Evolutionary conservation across 164 flowering plant species (phyloP), one percentile per base, ranked within the genome.

Genomic region (Chimonanthus praecox): DNA sequence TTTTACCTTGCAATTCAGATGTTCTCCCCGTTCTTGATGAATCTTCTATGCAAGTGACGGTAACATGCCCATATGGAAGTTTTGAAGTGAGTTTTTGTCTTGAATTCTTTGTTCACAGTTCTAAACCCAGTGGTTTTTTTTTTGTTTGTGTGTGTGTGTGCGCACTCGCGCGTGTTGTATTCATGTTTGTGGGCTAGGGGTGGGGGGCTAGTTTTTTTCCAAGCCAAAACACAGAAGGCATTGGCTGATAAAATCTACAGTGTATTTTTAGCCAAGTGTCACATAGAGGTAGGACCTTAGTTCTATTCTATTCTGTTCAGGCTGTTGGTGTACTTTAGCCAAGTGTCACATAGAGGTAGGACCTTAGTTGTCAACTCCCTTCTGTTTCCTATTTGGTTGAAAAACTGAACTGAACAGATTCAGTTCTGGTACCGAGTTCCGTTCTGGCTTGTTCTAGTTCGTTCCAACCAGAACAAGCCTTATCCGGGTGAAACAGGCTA

Each of bases 1-100:
- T 60, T 60, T 68, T 49, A n/a, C 4, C n/a, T 70, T 54, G 44
- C 54, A 67, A 67, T 73, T 67, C 76, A 73, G 76, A 73, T 73
- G 58, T 73, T 58, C 47, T 73, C 6, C 76, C 76, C 0, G 71
- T 73, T 58, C 43, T 73, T 68, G 71, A 73, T 11, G n/a, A 58
- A 58, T 49, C 65, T 58, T 73, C 71, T 47, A 43, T 73, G 10
- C 76, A 71, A 11, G 70, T 58, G 44, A 67, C 47, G 11, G n/a
- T 73, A 46, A 46, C 58, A 58, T 73, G 71, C 70, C 71, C 71
- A 10, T 73, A 60, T 67, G 71, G 43, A 6, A 58, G 46, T 73
- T 73, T 44, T 10, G 58, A 68, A 58, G 76, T 73, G 58, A 73
- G 66, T 68, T 10, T 54, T 13, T 2, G 61, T 13, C 45, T 16